Conservation (phyloP, 202 grass and related monocot species). For the Schoenoplectus tabernaemontani region DNA sequence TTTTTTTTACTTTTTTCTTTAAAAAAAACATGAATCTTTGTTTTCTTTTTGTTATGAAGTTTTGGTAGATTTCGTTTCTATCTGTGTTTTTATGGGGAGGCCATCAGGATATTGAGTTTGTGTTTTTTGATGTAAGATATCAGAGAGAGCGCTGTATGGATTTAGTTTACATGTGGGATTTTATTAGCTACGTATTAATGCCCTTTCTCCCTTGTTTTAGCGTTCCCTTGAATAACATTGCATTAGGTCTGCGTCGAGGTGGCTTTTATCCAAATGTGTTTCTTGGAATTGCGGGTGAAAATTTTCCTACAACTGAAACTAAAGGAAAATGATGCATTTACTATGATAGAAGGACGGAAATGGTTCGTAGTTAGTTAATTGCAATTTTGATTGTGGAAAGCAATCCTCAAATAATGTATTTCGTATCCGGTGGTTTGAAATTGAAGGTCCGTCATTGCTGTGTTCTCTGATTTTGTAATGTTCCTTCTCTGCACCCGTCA, state of each 20-base stretch:
- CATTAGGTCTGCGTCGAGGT: not conserved
- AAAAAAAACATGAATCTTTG: slow-evolving; percentile 44
- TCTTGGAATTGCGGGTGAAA: not conserved
- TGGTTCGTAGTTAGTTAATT: not conserved
- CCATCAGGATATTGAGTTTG: not conserved
- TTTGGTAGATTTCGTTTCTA: not conserved
- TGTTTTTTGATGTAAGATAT: not conserved
- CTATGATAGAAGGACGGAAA: not conserved
- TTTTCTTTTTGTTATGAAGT: not conserved
- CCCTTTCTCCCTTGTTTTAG: not conserved
- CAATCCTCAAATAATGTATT: not conserved
- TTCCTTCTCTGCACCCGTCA: too few relatives aligned
- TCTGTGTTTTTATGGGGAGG: not conserved
- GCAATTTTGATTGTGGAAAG: not conserved
- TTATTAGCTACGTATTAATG: not conserved
- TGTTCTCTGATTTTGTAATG: too few relatives aligned
- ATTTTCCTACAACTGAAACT: not conserved
- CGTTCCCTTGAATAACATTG: not conserved
- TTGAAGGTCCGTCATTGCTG: too few relatives aligned
- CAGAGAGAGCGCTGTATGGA: not conserved
- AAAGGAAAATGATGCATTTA: too few relatives aligned
- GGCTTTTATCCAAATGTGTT: not conserved
- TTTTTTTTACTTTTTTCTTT: not conserved
- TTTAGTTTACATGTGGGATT: not conserved
- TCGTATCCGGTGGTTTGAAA: too few relatives aligned